Evolutionary conservation across 257 asterid species (phyloP), one percentile per base, ranked within the genome.

Genomic region (Solanum tacnaense): DNA sequence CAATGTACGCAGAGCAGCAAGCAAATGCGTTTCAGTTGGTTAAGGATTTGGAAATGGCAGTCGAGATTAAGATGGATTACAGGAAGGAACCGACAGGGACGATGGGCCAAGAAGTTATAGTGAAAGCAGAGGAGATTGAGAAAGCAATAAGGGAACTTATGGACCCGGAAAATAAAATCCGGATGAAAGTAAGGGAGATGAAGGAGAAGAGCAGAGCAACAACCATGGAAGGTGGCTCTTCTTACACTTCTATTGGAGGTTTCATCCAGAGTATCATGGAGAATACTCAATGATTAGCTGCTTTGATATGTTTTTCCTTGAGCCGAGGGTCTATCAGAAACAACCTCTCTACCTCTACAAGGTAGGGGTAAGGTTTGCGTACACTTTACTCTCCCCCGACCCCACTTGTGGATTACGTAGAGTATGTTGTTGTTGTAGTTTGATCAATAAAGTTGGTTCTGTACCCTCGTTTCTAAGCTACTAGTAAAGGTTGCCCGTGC

Each of bases 1-100:
- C 89, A 25, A 83, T 88, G 73, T 46, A 46, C 5, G 74, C 87
- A 5, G 89, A 88, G 87, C 89, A 88, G 60, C 89, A 83, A 21
- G 31, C 70, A 5, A 88, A 88, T 52, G 89, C 89, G 0, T 88
- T 88, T 68, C 56, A 78, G 76, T 31, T 88, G 87, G 65, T 83
- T 34, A 36, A 83, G 3, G 89, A 88, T 15, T 68, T 88, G 62
- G 89, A 35, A 32, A 88, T 83, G 41, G 89, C 67, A 20, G 78
- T 83, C 15, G 89, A 88, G 73, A 49, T 88, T 25, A 88, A 46
- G 41, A 83, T 88, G 76, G 87, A 88, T 32, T 88, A 88, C 65
- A 68, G 25, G 74, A 23, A 29, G 7, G 62, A 60, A 18, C 46
- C 41, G 2, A 32, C 18, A 56, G 70, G 7, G 29, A 32, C 11